Evolutionary conservation across 352 stramenopile genomes (phyloP).

Genomic region (Pythium rhizo-oryzae): DNA sequence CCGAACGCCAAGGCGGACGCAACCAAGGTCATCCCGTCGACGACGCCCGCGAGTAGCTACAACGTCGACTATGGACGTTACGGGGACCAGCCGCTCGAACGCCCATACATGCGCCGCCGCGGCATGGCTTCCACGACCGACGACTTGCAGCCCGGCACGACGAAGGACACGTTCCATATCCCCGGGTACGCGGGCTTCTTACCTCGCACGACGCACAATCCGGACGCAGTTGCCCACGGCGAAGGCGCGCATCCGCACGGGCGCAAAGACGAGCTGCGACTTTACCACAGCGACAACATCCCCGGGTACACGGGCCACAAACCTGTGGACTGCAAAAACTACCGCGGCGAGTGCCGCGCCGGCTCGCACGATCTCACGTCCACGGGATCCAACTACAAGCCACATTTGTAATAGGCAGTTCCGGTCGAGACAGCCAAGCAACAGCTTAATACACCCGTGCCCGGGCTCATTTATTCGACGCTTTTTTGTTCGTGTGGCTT

Average conservation of each 20-base stretch:
- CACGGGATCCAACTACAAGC: constrained; percentile 61
- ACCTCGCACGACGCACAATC: constrained; percentile 57
- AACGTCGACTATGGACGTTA: constrained; percentile 75
- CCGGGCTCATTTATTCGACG: neutral
- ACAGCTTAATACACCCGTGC: neutral
- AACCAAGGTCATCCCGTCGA: constrained; percentile 52
- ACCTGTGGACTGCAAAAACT: constrained; percentile 76
- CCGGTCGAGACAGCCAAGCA: neutral
- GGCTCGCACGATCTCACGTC: constrained; percentile 63
- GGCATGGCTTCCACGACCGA: constrained; percentile 82
- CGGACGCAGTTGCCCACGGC: constrained; percentile 54
- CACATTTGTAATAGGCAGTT: constrained; percentile 41
- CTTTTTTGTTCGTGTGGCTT: neutral
- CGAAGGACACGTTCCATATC: constrained; percentile 78
- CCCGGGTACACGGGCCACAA: constrained; percentile 86
- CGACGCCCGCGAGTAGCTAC: constrained; percentile 69
- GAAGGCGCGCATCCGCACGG: constrained; percentile 45
- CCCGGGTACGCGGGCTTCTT: constrained; percentile 81
- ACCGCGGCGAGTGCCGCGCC: constrained; percentile 67
- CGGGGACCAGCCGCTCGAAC: constrained; percentile 55
- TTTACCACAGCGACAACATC: constrained; percentile 84
- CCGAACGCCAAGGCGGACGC: constrained; percentile 11
- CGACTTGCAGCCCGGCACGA: constrained; percentile 72
- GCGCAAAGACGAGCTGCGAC: constrained; percentile 49
- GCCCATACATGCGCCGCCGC: constrained; percentile 72